Evolutionary conservation across 345 rosid genomes (phyloP).

Genomic region (Carallia brachiata): DNA sequence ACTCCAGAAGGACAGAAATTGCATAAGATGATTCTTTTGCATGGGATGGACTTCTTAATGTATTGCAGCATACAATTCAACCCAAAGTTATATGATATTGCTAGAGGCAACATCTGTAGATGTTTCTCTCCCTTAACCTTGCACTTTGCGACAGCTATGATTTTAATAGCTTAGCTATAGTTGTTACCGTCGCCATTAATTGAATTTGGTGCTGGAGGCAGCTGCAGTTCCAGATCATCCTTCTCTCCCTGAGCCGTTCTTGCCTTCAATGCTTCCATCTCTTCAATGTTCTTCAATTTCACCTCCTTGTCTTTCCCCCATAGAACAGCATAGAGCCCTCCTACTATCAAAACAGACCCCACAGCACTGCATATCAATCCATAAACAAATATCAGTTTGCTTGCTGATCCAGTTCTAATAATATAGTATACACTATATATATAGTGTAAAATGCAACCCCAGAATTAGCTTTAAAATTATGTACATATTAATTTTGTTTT

Average conservation of each 20-base stretch:
- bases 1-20: too few relatives aligned
- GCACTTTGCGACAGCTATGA: too few relatives aligned
- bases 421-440: too few relatives aligned
- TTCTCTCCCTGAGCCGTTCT: slow-evolving; percentile 11
- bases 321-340: slow-evolving; percentile 70
- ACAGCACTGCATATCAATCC: slow-evolving; percentile 36
- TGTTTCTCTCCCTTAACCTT: too few relatives aligned
- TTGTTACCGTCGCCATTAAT: too few relatives aligned
- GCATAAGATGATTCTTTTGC: too few relatives aligned
- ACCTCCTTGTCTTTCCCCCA: slow-evolving; percentile 86
- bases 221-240: slow-evolving; percentile 37
- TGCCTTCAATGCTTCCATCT: slow-evolving; percentile 1
- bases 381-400: not conserved
- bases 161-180: not conserved
- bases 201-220: not conserved
- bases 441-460: too few relatives aligned
- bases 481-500: too few relatives aligned
- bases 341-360: slow-evolving; percentile 71
- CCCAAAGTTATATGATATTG: not conserved
- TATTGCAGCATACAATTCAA: too few relatives aligned
- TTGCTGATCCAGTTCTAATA: not conserved
- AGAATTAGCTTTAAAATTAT: too few relatives aligned
- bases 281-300: slow-evolving; percentile 7
- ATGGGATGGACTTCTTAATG: too few relatives aligned
- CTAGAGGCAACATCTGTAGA: not conserved